Evolutionary conservation across 2,329 filamentous ascomycete species (phyloP), one percentile per base, ranked within the genome.

Genomic region (Nannizziopsis barbatae): DNA sequence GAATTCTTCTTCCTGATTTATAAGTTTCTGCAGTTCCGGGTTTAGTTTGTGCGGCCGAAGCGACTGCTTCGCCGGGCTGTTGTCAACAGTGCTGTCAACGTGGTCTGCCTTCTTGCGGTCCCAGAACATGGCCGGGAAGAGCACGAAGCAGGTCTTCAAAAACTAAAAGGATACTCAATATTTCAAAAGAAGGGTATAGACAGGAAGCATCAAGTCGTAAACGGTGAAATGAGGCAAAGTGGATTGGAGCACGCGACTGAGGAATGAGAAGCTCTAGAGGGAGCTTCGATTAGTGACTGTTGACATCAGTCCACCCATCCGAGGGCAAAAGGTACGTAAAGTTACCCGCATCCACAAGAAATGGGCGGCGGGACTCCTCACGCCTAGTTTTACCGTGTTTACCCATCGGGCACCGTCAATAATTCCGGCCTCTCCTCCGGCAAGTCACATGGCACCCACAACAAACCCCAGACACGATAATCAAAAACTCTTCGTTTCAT

Each of bases 1-100:
- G 58, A 87, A 80, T 58, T 79, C 81, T 30, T 86, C 84, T 8
- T 94, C 74, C 47, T 68, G 67, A 55, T 81, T 74, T 6, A 80
- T 65, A 2, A 75, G 71, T 32, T 72, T 69, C 62, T 80, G 76
- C 2, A 81, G 63, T 30, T 72, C 68, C 42, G 69, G 66, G n/a
- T 75, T 72, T 11, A 81, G 71, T 52, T 68, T 70, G 57, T 45
- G 52, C 22, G 42, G 45, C 30, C 39, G 52, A n/a, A 45, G 11
- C 59, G 53, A 47, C 38, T 47, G 45, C 50, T 42, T 40, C 53
- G 22, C 22, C 22, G 22, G 7, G 7, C 22, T 27, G 22, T 3
- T 27, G 22, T 27, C 22, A 27, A 54, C 45, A 42, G 55, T 42
- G 39, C 54, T 50, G 52, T 54, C 15, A 42, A 48, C 45, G 54